A percentile compares a stretch with the other conserved stretches of the same genome.
Conservation (phyloP, 345 rosid genomes). For the Gossypium herbaceum region DNA sequence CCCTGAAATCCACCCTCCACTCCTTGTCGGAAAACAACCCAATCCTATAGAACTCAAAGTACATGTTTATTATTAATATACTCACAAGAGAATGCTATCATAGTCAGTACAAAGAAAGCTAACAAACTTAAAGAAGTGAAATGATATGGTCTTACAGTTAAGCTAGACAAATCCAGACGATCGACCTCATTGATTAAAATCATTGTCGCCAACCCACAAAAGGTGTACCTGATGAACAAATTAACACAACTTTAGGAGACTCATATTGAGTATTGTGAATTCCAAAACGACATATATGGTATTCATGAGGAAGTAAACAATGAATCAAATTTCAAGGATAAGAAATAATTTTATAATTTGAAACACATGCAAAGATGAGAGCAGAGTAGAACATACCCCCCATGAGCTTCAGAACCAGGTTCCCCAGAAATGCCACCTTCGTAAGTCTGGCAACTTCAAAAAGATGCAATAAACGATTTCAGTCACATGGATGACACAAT, state of each 20-base stretch:
- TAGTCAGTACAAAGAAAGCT: background rate
- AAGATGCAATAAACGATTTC: conserved; percentile 18
- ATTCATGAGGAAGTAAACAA: conserved; percentile 6
- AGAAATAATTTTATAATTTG: background rate
- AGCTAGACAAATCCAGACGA: conserved; percentile 60
- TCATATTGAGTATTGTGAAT: background rate
- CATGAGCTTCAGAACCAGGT: conserved; percentile 98
- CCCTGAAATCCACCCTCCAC: conserved; percentile 97
- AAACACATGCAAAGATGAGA: conserved; percentile 13
- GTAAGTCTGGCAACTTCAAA: conserved; percentile 87
- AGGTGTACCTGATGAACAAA: conserved; percentile 64
- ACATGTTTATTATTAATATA: background rate
- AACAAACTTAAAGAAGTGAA: conserved; percentile 12
- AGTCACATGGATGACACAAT: conserved; percentile 11
- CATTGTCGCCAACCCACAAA: conserved; percentile 96
- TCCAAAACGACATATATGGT: conserved; percentile 5
- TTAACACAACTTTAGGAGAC: conserved; percentile 8
- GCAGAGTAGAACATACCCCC: conserved; percentile 74
- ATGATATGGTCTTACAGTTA: conserved; percentile 51
- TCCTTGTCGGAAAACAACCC: conserved; percentile 92
- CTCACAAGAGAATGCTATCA: conserved; percentile 3
- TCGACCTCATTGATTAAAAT: conserved; percentile 67
- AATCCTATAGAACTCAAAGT: conserved; percentile 44
- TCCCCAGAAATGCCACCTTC: conserved; percentile 99
- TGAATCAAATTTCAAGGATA: conserved; percentile 1